Percentiles rank a stretch among this genome's conserved stretches.
These are phyloP conservation scores for Diaporthe eres DNA, from an alignment of 2,329 filamentous ascomycete genomes.

Conservation along the genomic window DNA sequence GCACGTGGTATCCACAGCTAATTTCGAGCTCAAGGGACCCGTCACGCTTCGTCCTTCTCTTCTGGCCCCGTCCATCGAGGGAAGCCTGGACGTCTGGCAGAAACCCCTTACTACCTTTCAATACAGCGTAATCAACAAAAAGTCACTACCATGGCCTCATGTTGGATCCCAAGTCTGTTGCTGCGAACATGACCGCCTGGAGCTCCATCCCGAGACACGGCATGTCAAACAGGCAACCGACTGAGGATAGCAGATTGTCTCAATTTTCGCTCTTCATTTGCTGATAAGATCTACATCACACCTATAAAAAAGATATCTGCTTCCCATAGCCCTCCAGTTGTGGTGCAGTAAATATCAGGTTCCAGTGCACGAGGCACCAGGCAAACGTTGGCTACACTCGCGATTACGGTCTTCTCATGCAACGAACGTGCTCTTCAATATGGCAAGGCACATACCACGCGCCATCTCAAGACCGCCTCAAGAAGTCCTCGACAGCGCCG, in stretches of 20 bases:
- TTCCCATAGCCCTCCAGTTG: background rate
- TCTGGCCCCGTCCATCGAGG: background rate
- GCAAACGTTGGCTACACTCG: too few relatives aligned
- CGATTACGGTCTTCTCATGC: background rate
- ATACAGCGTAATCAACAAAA: background rate
- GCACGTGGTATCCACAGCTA: background rate
- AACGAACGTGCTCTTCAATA: background rate
- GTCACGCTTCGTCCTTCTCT: background rate
- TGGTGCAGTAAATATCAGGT: background rate
- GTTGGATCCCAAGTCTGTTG: too few relatives aligned
- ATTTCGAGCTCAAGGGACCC: background rate
- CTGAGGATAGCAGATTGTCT: too few relatives aligned
- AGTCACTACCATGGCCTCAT: background rate
- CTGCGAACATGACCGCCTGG: background rate
- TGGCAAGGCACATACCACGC: background rate
- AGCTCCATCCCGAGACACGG: too few relatives aligned
- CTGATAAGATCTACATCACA: background rate
- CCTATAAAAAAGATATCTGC: too few relatives aligned
- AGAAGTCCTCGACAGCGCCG: constrained; percentile 49
- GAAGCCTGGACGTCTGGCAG: background rate
- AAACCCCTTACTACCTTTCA: background rate
- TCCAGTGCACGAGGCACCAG: background rate
- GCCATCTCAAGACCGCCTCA: background rate
- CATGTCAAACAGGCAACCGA: too few relatives aligned
- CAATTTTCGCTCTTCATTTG: background rate